Evolutionary conservation across 2,329 filamentous ascomycete species (phyloP).

Genomic region (Calonectria hongkongensis): DNA sequence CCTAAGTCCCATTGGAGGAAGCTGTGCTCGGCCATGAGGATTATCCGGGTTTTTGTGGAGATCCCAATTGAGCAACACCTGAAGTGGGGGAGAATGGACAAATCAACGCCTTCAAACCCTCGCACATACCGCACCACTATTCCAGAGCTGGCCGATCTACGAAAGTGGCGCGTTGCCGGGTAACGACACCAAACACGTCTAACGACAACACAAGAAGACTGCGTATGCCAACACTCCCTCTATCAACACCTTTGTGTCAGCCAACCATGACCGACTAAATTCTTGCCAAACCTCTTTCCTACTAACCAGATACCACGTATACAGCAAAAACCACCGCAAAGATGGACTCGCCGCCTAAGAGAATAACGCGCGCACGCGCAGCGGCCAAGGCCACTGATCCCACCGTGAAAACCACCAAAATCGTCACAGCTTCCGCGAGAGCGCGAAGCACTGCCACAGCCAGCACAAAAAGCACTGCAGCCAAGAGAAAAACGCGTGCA

Average conservation of each 20-base stretch:
- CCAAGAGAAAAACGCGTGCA: slow-evolving; percentile 71
- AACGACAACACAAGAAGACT: slow-evolving; percentile 47
- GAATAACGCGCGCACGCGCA: slow-evolving; percentile 72
- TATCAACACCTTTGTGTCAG: slow-evolving; percentile 45
- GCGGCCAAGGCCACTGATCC: slow-evolving; percentile 65
- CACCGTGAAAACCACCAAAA: slow-evolving; percentile 64
- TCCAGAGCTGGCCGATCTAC: no score
- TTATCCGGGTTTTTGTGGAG: no score
- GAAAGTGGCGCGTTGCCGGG: slow-evolving; percentile 49
- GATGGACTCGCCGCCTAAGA: slow-evolving; percentile 77
- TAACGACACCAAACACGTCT: slow-evolving; percentile 54
- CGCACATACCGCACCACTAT: no score
- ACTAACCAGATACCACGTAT: slow-evolving; percentile 49
- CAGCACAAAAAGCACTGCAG: slow-evolving; percentile 59
- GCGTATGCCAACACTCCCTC: background rate
- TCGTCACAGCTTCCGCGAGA: slow-evolving; percentile 70
- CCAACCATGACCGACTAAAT: slow-evolving; percentile 52
- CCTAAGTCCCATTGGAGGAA: slow-evolving; percentile 33
- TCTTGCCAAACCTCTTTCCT: slow-evolving; percentile 42
- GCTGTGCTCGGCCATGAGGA: slow-evolving; percentile 34
- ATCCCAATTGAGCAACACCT: no score
- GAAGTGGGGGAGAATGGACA: no score
- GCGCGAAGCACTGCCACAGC: slow-evolving; percentile 64
- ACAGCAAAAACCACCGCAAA: slow-evolving; percentile 48
- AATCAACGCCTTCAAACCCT: no score